Evolutionary conservation across 495 filamentous ascomycete species (phyloP).

Genomic region (Tricharina praecox): DNA sequence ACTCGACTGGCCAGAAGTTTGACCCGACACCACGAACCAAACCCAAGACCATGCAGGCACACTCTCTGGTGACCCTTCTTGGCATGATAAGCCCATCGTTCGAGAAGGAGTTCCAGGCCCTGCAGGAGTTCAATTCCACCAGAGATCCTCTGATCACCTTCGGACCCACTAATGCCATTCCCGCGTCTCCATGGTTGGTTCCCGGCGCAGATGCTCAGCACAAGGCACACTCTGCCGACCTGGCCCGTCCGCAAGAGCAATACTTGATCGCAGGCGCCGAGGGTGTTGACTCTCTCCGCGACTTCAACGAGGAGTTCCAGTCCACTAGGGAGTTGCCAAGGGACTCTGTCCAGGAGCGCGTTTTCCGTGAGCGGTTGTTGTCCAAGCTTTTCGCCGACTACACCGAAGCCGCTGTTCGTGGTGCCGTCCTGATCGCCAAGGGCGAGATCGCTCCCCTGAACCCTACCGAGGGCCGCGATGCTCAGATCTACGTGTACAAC

Average conservation of each 20-base stretch:
- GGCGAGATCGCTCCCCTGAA: constrained; percentile 94
- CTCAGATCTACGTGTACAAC: constrained; percentile 98
- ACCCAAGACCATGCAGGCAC: constrained; percentile 53
- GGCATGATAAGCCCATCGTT: constrained; percentile 69
- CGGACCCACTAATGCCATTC: constrained; percentile 83
- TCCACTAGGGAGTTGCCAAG: constrained; percentile 84
- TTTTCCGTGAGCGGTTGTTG: constrained; percentile 84
- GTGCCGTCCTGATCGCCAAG: constrained; percentile 80
- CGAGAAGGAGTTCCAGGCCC: constrained; percentile 45
- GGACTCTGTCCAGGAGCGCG: constrained; percentile 83
- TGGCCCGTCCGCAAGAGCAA: constrained; percentile 79
- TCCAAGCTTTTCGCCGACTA: constrained; percentile 96
- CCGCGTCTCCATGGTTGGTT: constrained; percentile 84
- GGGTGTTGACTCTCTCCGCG: constrained; percentile 78
- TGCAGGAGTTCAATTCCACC: constrained; percentile 64
- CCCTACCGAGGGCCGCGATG: constrained; percentile 78
- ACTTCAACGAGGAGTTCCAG: constrained; percentile 99
- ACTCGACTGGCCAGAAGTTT: constrained; percentile 75
- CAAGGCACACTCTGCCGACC: constrained; percentile 59
- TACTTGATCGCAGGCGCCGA: constrained; percentile 80
- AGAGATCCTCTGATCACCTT: constrained; percentile 84
- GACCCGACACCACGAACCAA: constrained; percentile 62
- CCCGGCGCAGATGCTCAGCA: constrained; percentile 43
- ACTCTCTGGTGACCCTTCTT: constrained; percentile 75
- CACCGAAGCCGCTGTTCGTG: constrained; percentile 81